Evolutionary conservation across 2,329 filamentous ascomycete genomes (phyloP), one percentile per base, ranked within the genome.

Genomic region (Alternaria triticimaculans): DNA sequence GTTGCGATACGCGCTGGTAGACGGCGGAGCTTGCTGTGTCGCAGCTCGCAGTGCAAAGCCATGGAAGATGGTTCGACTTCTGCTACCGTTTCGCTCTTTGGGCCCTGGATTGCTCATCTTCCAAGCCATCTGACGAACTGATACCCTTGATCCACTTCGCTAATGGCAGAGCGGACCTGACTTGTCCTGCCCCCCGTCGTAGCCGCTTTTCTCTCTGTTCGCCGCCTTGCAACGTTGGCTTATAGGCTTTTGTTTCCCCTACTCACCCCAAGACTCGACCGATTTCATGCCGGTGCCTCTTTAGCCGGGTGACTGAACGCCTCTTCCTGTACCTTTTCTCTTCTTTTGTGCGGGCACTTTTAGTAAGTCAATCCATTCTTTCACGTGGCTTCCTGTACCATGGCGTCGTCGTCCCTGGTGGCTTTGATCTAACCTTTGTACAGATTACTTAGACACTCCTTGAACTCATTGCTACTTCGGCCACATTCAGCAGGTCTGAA

Each of bases 401-500:
- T 12, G 6, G 28, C 62, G 66, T 60, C 64, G 65, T 54, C 48
- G 30, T 53, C 30, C 50, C 51, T 55, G 60, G 62, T 63, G 48
- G 18, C 49, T 58, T 25, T 54, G 48, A 49, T 68, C 72, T 77
- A 67, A 75, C 55, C 55, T 28, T 44, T 48, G 30, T 49, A 9
- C 48, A 78, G 76, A 77, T 78, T 74, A 58, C 70, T 65, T 72
- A 56, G 70, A 74, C 76, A 67, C 64, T 78, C 72, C 66, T 77
- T 78, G 58, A 69, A 64, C 61, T 50, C 56, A 57, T 66, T 61
- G 49, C 44, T 67, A 65, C 58, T 68, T 72, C 67, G 71, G 73
- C 74, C 75, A 74, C 64, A 69, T 74, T 79, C 78, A 80, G 78
- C 78, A 78, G 78, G 78, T 80, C 78, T 80, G 78, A 80, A 79